These are phyloP conservation scores for Quercus tomentella DNA, from an alignment of 331 rosid genomes.

Conservation along the genomic window DNA sequence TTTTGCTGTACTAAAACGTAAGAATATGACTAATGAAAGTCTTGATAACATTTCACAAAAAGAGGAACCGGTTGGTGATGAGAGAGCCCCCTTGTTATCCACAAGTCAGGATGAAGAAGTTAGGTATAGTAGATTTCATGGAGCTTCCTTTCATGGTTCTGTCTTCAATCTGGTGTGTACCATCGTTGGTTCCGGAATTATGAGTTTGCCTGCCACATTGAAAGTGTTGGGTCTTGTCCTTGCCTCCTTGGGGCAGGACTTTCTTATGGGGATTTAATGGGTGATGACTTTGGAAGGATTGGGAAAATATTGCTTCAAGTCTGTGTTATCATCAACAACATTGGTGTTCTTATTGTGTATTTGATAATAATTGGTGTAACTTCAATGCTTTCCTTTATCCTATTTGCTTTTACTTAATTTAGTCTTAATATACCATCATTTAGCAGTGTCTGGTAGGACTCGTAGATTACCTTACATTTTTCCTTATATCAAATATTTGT, in stretches of 20 bases:
- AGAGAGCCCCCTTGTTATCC: background rate
- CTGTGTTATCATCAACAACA: constrained; percentile 30
- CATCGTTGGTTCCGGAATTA: constrained; percentile 20
- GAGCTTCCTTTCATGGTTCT: constrained; percentile 19
- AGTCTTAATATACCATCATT: too few relatives aligned
- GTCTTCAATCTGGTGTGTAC: constrained; percentile 25
- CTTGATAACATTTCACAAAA: too few relatives aligned
- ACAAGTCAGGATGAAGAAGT: background rate
- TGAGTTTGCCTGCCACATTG: constrained; percentile 28
- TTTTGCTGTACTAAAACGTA: too few relatives aligned
- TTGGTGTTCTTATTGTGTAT: constrained; percentile 35
- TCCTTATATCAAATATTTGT: too few relatives aligned
- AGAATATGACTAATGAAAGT: too few relatives aligned
- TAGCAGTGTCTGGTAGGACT: too few relatives aligned
- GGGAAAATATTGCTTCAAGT: constrained; percentile 32
- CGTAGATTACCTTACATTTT: too few relatives aligned
- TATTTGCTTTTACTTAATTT: background rate
- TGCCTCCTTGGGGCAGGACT: constrained; percentile 9
- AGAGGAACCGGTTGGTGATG: too few relatives aligned
- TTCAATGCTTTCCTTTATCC: background rate
- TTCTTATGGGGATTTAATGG: constrained; percentile 28
- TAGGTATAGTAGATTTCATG: background rate
- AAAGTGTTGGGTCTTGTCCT: constrained; percentile 20
- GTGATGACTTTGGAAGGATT: constrained; percentile 17
- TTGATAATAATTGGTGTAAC: constrained; percentile 25